These are phyloP conservation scores for Mycena olivaceomarginata DNA, from an alignment of 768 basidiomycete genomes.

Conservation along the genomic window DNA sequence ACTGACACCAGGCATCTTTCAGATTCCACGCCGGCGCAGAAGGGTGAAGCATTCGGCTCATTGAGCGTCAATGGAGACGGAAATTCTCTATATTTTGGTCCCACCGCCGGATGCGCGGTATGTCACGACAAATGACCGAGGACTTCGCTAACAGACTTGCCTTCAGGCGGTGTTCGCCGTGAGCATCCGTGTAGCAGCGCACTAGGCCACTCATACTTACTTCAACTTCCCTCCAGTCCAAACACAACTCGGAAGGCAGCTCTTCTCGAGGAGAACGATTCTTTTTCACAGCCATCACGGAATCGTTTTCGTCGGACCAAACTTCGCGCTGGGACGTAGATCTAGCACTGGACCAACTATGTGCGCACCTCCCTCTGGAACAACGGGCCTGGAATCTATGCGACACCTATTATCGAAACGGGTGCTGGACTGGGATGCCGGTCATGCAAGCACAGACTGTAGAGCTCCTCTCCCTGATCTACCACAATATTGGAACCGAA, in stretches of 20 bases:
- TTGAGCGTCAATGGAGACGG: constrained; percentile 64
- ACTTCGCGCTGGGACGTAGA: constrained; percentile 35
- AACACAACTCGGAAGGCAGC: constrained; percentile 28
- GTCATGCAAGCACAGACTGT: constrained; percentile 67
- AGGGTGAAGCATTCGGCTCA: constrained; percentile 63
- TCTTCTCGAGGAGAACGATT: constrained; percentile 2
- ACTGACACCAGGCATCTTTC: neutral
- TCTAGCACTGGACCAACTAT: constrained; percentile 48
- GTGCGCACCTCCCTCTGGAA: constrained; percentile 55
- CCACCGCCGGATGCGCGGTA: constrained; percentile 69
- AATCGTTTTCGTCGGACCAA: constrained; percentile 46
- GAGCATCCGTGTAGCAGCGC: neutral
- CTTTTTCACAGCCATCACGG: constrained; percentile 33
- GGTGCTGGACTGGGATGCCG: constrained; percentile 65
- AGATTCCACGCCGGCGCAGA: constrained; percentile 34
- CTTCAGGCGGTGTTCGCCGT: constrained; percentile 30
- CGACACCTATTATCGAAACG: constrained; percentile 64
- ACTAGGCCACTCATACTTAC: too few species aligned
- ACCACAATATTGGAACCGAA: neutral
- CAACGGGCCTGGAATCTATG: constrained; percentile 63
- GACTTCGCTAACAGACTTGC: neutral
- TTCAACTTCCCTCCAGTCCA: constrained; percentile 22
- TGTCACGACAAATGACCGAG: neutral
- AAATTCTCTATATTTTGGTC: constrained; percentile 70
- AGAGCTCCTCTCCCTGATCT: constrained; percentile 50